These are phyloP conservation scores for Pythium myriotylum DNA, from an alignment of 352 stramenopile species.

Conservation along the genomic window DNA sequence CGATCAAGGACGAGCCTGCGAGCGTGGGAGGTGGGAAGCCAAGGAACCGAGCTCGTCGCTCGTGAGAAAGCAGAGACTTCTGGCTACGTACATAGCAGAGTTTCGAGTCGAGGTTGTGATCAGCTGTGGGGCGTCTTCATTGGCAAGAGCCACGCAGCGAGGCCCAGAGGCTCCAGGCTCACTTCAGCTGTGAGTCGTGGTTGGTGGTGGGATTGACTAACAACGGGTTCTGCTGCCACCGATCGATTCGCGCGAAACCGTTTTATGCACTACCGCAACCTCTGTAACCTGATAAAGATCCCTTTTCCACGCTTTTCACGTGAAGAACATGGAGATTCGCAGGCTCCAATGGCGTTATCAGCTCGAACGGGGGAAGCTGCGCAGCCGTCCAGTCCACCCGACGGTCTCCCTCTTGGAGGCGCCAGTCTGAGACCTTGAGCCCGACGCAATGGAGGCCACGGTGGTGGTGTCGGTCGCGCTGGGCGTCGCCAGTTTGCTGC, in stretches of 20 bases:
- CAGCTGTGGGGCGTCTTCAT: background rate
- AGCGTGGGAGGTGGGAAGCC: background rate
- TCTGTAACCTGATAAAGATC: conserved; percentile 15
- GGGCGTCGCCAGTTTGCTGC: conserved; percentile 41
- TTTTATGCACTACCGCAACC: conserved; percentile 6
- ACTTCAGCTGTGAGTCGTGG: no score
- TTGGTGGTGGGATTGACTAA: background rate
- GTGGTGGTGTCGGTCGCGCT: conserved; percentile 56
- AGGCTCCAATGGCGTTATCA: background rate
- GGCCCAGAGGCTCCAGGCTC: no score
- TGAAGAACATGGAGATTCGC: background rate
- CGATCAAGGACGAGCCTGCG: background rate
- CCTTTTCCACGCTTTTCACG: conserved; percentile 2
- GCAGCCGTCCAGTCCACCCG: background rate
- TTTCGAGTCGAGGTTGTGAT: background rate
- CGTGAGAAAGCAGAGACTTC: no score
- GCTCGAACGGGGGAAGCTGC: background rate
- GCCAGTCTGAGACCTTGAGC: no score
- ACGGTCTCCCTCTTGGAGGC: background rate
- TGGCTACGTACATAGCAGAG: no score
- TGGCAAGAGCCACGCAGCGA: background rate
- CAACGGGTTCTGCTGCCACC: background rate
- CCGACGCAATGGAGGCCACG: conserved; percentile 48
- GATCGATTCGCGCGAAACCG: background rate
- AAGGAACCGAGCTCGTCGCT: no score